These are phyloP conservation scores for Rhodotorula paludigena DNA, from an alignment of 768 basidiomycete genomes.

Conservation along the genomic window DNA sequence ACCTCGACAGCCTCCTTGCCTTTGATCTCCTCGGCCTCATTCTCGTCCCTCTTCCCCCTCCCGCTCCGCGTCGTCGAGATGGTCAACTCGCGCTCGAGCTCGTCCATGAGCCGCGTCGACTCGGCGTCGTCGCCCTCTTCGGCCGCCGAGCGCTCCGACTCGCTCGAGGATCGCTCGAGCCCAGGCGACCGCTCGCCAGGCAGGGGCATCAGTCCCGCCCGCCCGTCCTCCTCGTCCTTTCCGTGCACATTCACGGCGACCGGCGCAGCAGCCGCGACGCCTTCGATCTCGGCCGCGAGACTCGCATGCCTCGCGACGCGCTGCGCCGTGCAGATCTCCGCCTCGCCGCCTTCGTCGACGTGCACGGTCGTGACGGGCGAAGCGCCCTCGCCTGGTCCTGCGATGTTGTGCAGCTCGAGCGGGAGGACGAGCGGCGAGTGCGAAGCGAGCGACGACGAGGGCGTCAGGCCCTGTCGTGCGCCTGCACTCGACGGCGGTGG, in stretches of 20 bases:
- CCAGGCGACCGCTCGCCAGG: not conserved
- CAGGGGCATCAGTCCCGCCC: not conserved
- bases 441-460: not conserved
- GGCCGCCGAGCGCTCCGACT: not conserved
- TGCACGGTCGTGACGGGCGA: too few relatives aligned
- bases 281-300: too few relatives aligned
- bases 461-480: not conserved
- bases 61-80: conserved; percentile 18
- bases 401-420: too few relatives aligned
- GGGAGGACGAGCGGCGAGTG: too few relatives aligned
- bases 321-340: too few relatives aligned
- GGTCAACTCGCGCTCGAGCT: conserved; percentile 26
- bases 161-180: not conserved
- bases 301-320: too few relatives aligned
- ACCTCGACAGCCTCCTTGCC: too few relatives aligned
- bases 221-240: too few relatives aligned
- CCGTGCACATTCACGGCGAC: too few relatives aligned
- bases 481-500: not conserved
- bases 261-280: too few relatives aligned
- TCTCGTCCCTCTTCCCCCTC: not conserved
- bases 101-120: conserved; percentile 24
- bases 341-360: too few relatives aligned
- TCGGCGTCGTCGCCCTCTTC: conserved; percentile 6
- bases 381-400: too few relatives aligned
- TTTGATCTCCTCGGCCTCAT: not conserved